Evolutionary conservation across 129 eudicot genomes (phyloP), one percentile per base, ranked within the genome.

Genomic region (Chrysanthemum lavandulifolium): DNA sequence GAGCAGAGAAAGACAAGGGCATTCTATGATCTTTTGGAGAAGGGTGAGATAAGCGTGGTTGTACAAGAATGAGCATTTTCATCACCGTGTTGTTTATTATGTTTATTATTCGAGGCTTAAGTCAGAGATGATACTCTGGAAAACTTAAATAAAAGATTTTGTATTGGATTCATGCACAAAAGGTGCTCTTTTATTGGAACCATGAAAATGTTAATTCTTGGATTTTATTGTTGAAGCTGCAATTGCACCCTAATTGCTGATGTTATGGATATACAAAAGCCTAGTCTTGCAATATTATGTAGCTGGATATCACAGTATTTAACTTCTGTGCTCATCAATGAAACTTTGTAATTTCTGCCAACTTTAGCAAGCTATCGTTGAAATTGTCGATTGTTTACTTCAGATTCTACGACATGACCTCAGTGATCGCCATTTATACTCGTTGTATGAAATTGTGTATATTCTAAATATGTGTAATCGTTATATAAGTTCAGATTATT

Each of bases 11-110:
- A 80, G 71, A 60, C 80, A 21, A 64, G 77, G 73, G 66, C 80
- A 6, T 80, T 80, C 52, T 80, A 80, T 27, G 80, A 80, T 56
- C 80, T 80, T 76, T 19, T 80, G 18, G 84, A 80, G 74, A 80
- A 80, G 84, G 84, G 84, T 0, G 84, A 80, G 80, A 80, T 80
- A 62, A 75, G 84, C 47, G 74, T 80, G 56, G 84, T 80, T 64
- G 69, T 72, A 63, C 68, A 80, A 74, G 84, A 80, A 64, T 76
- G 76, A 74, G 27, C 55, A 61, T 63, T 29, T 69, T 69, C 33
- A 47, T 63, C 36, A 1, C 43, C 14, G 19, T 62, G 36, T 71
- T 50, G 59, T 56, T 71, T 54, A 55, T n/a, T 16, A 78, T 50
- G 59, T 56, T 71, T 54, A 55, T n/a, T 16, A n/a, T 57, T 19